Base-by-base conservation (phyloP, 345 rosid genomes). In the Arabidopsis suecica region DNA sequence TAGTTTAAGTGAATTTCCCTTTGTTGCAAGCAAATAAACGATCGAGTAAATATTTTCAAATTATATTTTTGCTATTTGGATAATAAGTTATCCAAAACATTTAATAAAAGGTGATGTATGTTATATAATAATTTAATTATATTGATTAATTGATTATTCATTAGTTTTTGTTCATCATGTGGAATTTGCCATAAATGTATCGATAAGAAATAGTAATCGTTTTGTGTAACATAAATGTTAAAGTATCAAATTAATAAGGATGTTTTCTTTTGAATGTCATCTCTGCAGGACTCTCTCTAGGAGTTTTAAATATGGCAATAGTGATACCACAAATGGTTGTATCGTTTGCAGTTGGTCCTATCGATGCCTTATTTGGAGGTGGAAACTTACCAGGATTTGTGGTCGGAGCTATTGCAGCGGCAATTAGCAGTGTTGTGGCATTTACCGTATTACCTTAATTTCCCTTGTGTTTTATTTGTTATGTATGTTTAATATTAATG, bases 251-350 rank as follows among this genome's bases (percentile, higher is more conserved):
- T 6, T 51, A 20, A 18, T n/a, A 54, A 1, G 12, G 4, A n/a
- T 23, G 25, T 23, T 1, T 23, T 23, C 25, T 2, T 23, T 23
- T 23, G 1, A 2, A 1, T n/a, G 51, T 49, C 25, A 18, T 18
- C 5, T 49, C 3, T 23, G 2, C 45, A 93, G 97, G 97, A 14
- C 93, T 93, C 67, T 91, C 98, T 1, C 65, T 89, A 49, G 97
- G 97, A 36, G 89, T 94, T 69, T 78, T 94, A 9, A 94, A 94
- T 66, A 71, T 89, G 58, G 87, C 96, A 8, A 87, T 94, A 2
- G 97, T 94, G 28, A 34, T 89, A 47, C 98, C 98, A 44, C 75
- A 76, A 70, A 36, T 76, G 71, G 37, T 76, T 22, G 70, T 76
- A 14, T 76, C 80, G 4, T 11, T 76, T 10, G 80, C 71, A 36